Evolutionary conservation across 2,329 filamentous ascomycete species (phyloP).

Genomic region (Coniella lustricola): DNA sequence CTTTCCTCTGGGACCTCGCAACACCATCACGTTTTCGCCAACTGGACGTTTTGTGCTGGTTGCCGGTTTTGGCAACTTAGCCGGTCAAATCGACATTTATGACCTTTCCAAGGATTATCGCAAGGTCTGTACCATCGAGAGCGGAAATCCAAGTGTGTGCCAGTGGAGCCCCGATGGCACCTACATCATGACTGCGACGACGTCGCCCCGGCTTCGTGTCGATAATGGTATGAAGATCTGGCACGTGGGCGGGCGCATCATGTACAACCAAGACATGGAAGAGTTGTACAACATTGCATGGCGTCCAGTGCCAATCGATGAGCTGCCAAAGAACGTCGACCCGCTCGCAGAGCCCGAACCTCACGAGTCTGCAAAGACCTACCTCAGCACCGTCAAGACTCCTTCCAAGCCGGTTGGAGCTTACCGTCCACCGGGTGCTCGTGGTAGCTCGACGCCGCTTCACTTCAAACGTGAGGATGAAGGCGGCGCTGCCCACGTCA

Average conservation of each 20-base stretch:
- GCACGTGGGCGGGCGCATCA: conserved; percentile 80
- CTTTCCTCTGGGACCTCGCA: conserved; percentile 81
- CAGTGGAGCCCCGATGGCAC: conserved; percentile 95
- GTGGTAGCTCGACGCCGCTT: conserved; percentile 79
- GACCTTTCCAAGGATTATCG: conserved; percentile 89
- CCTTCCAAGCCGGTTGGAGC: conserved; percentile 96
- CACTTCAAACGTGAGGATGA: conserved; percentile 98
- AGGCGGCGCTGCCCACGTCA: conserved; percentile 76
- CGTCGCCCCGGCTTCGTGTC: conserved; percentile 86
- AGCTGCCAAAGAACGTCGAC: conserved; percentile 52
- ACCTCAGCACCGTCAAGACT: conserved; percentile 81
- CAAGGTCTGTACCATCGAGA: conserved; percentile 91
- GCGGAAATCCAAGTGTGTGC: conserved; percentile 91
- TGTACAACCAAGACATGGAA: conserved; percentile 93
- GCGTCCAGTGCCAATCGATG: conserved; percentile 65
- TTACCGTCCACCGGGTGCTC: conserved; percentile 89
- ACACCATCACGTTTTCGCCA: conserved; percentile 92
- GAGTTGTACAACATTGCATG: conserved; percentile 89
- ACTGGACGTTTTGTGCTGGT: conserved; percentile 89
- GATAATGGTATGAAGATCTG: conserved; percentile 96
- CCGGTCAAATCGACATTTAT: conserved; percentile 96
- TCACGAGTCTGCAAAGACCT: conserved; percentile 75
- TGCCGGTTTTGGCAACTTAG: conserved; percentile 93
- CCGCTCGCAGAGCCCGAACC: conserved; percentile 69
- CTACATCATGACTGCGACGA: conserved; percentile 96